Percentiles rank a stretch among this genome's conserved stretches.
These are phyloP conservation scores for Salvia miltiorrhiza DNA, from an alignment of 257 asterid species.

Conservation along the genomic window DNA sequence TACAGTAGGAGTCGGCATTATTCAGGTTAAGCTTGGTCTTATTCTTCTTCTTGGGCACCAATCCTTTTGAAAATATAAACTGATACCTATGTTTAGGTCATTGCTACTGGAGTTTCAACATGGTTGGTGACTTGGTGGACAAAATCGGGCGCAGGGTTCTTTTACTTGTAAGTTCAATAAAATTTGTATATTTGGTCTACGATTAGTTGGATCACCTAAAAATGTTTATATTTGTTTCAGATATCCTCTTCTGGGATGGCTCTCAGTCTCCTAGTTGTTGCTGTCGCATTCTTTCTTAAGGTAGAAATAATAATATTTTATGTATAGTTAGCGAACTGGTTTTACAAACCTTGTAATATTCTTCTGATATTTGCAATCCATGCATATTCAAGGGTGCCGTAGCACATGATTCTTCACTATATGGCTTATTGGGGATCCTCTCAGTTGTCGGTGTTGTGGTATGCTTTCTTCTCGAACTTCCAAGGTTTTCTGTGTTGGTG, in stretches of 20 bases:
- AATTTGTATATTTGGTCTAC: background rate
- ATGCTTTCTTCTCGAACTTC: constrained; percentile 20
- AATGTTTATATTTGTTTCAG: constrained; percentile 34
- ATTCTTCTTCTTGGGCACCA: background rate
- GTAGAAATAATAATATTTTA: constrained; percentile 33
- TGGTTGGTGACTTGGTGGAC: constrained; percentile 95
- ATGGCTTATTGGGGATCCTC: constrained; percentile 54
- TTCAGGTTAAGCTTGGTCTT: constrained; percentile 55
- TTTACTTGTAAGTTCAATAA: constrained; percentile 53
- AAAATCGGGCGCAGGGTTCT: constrained; percentile 88
- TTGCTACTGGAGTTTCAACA: constrained; percentile 80
- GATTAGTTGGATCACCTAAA: constrained; percentile 12
- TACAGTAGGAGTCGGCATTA: constrained; percentile 73
- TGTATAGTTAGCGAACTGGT: background rate
- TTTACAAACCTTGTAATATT: background rate
- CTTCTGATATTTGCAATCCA: background rate
- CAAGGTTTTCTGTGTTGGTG: background rate
- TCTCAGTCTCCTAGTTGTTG: constrained; percentile 71
- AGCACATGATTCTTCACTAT: constrained; percentile 42
- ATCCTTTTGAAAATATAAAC: constrained; percentile 12
- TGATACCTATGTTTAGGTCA: constrained; percentile 45
- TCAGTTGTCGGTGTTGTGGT: constrained; percentile 70
- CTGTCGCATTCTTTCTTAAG: constrained; percentile 73
- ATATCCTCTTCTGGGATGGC: constrained; percentile 83
- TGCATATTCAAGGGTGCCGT: constrained; percentile 45